These are phyloP conservation scores for Verticillium longisporum DNA, from an alignment of 2,329 filamentous ascomycete genomes.

Conservation along the genomic window DNA sequence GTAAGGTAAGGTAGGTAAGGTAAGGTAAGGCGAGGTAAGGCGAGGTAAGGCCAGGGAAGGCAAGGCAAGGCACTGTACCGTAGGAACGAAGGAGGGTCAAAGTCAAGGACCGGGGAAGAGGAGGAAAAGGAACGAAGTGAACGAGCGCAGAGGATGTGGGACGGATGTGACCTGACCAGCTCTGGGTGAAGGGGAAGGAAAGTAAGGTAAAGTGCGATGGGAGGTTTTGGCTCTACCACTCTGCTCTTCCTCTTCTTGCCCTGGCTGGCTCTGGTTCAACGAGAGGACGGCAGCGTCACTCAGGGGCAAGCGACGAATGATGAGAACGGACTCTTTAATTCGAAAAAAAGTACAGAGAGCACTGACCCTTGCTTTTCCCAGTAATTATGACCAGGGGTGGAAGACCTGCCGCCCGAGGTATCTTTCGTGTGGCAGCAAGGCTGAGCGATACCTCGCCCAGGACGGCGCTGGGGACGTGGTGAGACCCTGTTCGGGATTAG, in stretches of 20 bases:
- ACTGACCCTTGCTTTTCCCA: neutral
- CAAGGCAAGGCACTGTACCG: too few species aligned
- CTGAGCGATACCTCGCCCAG: slow-evolving; percentile 8
- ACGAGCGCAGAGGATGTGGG: neutral
- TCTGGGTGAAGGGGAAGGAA: neutral
- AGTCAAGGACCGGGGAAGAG: neutral
- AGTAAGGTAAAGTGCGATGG: neutral
- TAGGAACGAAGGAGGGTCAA: slow-evolving; percentile 1
- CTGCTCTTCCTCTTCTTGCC: neutral
- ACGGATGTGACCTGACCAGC: neutral
- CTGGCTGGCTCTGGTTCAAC: neutral
- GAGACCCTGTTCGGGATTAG: slow-evolving; percentile 1
- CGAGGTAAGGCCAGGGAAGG: slow-evolving; percentile 6
- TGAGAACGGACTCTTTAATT: neutral
- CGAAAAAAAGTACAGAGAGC: neutral
- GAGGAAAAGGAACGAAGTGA: neutral
- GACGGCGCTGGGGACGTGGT: neutral
- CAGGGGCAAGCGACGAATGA: neutral
- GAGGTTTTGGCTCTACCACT: neutral
- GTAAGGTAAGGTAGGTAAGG: slow-evolving; percentile 1
- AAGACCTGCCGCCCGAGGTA: slow-evolving; percentile 1
- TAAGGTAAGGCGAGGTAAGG: slow-evolving; percentile 4
- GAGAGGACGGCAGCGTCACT: neutral
- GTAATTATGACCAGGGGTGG: neutral
- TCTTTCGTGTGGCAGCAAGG: slow-evolving; percentile 8